phyloP scores from a whole-genome alignment of 345 rosid species.

The Anacardium occidentale region DNA sequence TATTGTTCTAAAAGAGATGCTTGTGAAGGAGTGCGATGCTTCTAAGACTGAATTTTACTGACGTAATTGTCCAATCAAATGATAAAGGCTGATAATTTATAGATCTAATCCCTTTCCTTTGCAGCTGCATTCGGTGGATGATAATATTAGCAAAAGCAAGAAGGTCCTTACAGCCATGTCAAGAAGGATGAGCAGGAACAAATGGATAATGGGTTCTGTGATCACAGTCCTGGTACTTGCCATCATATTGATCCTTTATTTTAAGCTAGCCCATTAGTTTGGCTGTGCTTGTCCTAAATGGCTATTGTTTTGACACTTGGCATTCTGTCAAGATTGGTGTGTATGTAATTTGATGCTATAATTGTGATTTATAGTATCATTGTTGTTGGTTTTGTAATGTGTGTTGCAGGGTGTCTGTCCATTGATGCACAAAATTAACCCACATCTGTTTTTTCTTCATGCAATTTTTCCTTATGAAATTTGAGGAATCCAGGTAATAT shows the following conservation, averaged over 20 bases:
- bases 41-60: background rate
- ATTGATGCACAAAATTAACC: background rate
- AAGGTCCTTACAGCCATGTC: slow-evolving; percentile 48
- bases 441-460: background rate
- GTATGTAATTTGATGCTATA: background rate
- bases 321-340: background rate
- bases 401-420: background rate
- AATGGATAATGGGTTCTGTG: slow-evolving; percentile 44
- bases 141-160: slow-evolving; percentile 55
- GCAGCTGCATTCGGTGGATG: slow-evolving; percentile 69
- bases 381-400: background rate
- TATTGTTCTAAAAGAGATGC: background rate
- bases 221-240: slow-evolving; percentile 39
- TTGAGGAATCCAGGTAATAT: background rate
- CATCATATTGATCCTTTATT: slow-evolving; percentile 42
- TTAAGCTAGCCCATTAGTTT: slow-evolving; percentile 39
- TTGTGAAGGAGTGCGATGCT: background rate
- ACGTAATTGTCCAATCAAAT: background rate
- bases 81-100: background rate
- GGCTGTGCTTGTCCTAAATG: background rate
- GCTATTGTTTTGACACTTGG: background rate
- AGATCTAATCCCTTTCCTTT: background rate
- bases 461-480: background rate
- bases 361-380: background rate
- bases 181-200: slow-evolving; percentile 59